A percentile compares a stretch with the other conserved stretches of the same genome.
phyloP scores from a whole-genome alignment of 805 yeast species.

The Kuraishia piskuri region DNA sequence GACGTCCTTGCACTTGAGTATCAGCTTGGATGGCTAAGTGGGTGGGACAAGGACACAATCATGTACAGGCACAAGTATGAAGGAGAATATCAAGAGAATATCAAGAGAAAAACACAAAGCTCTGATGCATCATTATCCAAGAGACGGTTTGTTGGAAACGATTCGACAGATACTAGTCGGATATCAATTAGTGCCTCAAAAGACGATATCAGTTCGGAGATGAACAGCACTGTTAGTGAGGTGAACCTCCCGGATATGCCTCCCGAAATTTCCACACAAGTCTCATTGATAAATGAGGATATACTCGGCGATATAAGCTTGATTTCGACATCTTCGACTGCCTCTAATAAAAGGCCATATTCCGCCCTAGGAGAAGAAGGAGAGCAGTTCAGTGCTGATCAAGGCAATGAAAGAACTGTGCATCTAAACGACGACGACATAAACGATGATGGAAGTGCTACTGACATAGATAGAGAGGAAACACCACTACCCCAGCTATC shows the following conservation, averaged over 20 bases:
- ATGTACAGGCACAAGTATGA: constrained; percentile 17
- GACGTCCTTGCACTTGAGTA: constrained; percentile 41
- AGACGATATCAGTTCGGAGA: background rate
- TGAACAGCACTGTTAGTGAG: background rate
- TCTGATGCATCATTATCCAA: background rate
- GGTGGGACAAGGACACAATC: constrained; percentile 54
- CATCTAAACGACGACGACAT: background rate
- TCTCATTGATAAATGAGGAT: background rate
- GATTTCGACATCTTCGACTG: background rate
- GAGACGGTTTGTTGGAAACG: constrained; percentile 1
- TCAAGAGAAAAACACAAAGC: background rate
- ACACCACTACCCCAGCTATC: constrained; percentile 8
- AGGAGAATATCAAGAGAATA: background rate
- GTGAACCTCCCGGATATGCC: background rate
- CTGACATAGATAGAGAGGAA: constrained; percentile 4
- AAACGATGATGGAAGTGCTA: constrained; percentile 3
- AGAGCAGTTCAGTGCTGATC: background rate
- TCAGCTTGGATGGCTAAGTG: constrained; percentile 66
- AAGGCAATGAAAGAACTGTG: background rate
- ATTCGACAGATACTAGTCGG: background rate
- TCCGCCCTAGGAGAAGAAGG: background rate
- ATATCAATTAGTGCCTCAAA: background rate
- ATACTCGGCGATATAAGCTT: constrained; percentile 6
- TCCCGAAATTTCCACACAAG: background rate
- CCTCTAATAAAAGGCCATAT: background rate